phyloP scores from a whole-genome alignment of 2,329 filamentous ascomycete genomes.

The Alternaria rosae region DNA sequence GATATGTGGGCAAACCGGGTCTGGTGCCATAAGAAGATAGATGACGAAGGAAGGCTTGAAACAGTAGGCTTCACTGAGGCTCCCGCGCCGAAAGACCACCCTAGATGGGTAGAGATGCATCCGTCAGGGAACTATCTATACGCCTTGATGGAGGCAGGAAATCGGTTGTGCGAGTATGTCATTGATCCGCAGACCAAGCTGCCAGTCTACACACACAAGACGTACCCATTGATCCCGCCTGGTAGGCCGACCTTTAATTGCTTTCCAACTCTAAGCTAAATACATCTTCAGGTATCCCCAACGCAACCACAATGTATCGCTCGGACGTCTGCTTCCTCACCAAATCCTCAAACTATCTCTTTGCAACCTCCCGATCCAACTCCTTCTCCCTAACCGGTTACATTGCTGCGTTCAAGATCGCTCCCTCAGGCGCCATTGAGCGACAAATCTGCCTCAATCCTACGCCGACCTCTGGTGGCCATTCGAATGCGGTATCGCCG shows the following conservation, averaged over 20 bases:
- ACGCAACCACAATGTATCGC: conserved; percentile 72
- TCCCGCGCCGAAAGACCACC: conserved; percentile 75
- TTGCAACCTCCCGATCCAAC: conserved; percentile 84
- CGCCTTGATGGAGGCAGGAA: conserved; percentile 88
- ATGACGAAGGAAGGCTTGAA: conserved; percentile 66
- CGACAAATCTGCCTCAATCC: conserved; percentile 81
- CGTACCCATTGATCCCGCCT: conserved; percentile 81
- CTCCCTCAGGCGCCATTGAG: conserved; percentile 74
- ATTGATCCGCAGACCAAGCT: conserved; percentile 76
- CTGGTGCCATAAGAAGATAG: conserved; percentile 81
- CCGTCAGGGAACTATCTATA: conserved; percentile 81
- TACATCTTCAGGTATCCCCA: conserved; percentile 49
- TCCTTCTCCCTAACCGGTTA: conserved; percentile 79
- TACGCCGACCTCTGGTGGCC: conserved; percentile 85
- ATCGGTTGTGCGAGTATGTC: conserved; percentile 81
- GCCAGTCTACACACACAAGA: conserved; percentile 79
- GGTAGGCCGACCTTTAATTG: conserved; percentile 58
- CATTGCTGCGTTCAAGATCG: conserved; percentile 79
- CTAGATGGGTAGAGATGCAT: conserved; percentile 87
- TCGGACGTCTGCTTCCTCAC: conserved; percentile 83
- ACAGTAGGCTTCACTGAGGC: conserved; percentile 77
- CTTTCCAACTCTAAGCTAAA: neutral
- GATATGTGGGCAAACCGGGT: conserved; percentile 80
- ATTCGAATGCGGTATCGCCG: conserved; percentile 86
- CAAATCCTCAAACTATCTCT: conserved; percentile 75